phyloP scores from a whole-genome alignment of 441 rosid species.

The Pelargonium myrrhifolium region DNA sequence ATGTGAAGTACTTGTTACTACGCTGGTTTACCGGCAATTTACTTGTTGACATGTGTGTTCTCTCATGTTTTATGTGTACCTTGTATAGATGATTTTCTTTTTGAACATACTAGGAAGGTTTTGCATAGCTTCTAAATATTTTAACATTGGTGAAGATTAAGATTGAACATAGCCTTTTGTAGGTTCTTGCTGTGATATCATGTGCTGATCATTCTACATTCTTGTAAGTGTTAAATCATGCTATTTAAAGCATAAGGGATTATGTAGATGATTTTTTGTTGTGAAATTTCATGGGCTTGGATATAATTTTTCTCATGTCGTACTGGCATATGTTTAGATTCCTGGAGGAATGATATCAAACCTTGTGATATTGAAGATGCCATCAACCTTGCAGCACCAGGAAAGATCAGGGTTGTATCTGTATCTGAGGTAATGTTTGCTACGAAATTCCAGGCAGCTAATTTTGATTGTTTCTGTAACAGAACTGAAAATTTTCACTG shows the following conservation, averaged over 20 bases:
- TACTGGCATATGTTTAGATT: conserved; percentile 41
- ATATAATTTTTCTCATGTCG: conserved; percentile 10
- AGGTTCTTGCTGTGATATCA: background rate
- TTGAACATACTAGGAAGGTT: too few species aligned
- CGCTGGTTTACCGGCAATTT: too few species aligned
- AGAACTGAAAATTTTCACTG: background rate
- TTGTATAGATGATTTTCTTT: too few species aligned
- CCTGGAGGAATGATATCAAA: conserved; percentile 78
- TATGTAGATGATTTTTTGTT: conserved; percentile 3
- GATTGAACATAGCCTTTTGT: background rate
- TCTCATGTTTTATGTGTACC: too few species aligned
- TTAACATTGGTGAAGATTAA: background rate
- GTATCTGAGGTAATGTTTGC: conserved; percentile 51
- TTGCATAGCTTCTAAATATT: too few species aligned
- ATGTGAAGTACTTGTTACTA: too few species aligned
- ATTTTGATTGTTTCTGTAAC: conserved; percentile 6
- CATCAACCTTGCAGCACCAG: conserved; percentile 57
- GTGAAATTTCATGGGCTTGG: background rate
- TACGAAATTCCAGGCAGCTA: background rate
- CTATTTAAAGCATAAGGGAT: conserved; percentile 2
- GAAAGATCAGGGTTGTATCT: conserved; percentile 61
- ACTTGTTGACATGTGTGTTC: too few species aligned
- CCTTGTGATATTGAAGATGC: conserved; percentile 54
- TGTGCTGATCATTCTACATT: background rate
- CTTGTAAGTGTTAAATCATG: background rate